Evolutionary conservation across 2,329 filamentous ascomycete species (phyloP).

Genomic region (Botrytis deweyae): DNA sequence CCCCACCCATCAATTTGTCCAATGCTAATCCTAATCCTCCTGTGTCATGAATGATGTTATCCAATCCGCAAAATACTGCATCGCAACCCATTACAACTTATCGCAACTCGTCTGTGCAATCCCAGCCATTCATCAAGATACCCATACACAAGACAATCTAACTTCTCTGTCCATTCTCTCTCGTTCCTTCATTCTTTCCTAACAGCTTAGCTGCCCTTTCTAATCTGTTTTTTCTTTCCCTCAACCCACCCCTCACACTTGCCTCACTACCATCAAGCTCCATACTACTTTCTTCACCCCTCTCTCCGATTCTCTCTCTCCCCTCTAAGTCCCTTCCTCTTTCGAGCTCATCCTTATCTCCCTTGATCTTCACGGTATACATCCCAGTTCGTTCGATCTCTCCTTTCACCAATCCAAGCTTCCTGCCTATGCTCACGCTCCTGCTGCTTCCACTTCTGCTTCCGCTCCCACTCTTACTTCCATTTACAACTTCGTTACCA

Average conservation of each 20-base stretch:
- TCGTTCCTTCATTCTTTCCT: background rate
- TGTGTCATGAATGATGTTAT: background rate
- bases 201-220: constrained; percentile 12
- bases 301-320: background rate
- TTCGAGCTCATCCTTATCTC: background rate
- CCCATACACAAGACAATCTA: background rate
- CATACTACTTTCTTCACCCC: constrained; percentile 4
- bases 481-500: background rate
- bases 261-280: constrained; percentile 5
- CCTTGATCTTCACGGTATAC: constrained; percentile 16
- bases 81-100: background rate
- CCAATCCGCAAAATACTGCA: background rate
- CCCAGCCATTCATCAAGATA: background rate
- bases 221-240: background rate
- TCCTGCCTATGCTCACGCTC: background rate
- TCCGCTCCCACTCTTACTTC: background rate
- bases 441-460: background rate
- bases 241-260: background rate
- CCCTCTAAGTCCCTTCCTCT: background rate
- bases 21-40: background rate
- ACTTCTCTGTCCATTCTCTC: background rate
- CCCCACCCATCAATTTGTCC: background rate
- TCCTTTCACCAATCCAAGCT: constrained; percentile 8
- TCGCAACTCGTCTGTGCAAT: background rate
- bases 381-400: constrained; percentile 18